Conservation (phyloP, 2,329 filamentous ascomycete species). For the Arthrocladium fulminans region DNA sequence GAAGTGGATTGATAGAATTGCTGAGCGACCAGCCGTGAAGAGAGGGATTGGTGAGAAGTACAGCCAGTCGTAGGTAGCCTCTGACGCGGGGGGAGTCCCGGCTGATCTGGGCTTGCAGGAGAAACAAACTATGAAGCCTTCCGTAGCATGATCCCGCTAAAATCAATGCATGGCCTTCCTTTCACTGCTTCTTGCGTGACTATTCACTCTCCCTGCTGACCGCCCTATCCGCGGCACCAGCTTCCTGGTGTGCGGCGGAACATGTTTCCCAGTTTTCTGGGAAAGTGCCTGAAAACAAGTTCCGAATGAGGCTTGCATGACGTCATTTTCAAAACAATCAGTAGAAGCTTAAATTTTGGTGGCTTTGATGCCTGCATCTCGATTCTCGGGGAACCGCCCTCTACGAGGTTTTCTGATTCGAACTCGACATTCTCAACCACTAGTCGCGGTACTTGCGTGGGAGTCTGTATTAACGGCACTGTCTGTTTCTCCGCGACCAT, state of each 20-base stretch:
- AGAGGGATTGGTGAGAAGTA: slow-evolving; percentile 36
- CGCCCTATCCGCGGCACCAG: too few species aligned
- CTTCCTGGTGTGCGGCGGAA: too few species aligned
- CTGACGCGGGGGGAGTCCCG: background rate
- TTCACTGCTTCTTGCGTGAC: too few species aligned
- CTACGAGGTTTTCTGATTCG: too few species aligned
- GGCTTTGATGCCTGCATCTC: too few species aligned
- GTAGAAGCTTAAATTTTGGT: too few species aligned
- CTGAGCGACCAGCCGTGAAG: slow-evolving; percentile 41
- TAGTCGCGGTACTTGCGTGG: background rate
- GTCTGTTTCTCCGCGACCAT: slow-evolving; percentile 40
- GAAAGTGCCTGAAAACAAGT: background rate
- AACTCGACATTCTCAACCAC: background rate
- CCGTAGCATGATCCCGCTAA: too few species aligned
- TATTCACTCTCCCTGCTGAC: too few species aligned
- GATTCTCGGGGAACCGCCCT: too few species aligned
- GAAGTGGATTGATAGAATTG: slow-evolving; percentile 47
- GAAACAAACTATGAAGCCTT: background rate
- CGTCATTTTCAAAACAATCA: background rate
- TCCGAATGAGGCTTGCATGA: too few species aligned
- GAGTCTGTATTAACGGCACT: background rate
- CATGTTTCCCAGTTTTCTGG: too few species aligned
- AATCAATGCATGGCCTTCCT: too few species aligned
- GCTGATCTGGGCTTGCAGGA: slow-evolving; percentile 2
- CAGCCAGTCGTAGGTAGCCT: slow-evolving; percentile 20